phyloP scores from a whole-genome alignment of 345 rosid species.

The Eucalyptus marginata region DNA sequence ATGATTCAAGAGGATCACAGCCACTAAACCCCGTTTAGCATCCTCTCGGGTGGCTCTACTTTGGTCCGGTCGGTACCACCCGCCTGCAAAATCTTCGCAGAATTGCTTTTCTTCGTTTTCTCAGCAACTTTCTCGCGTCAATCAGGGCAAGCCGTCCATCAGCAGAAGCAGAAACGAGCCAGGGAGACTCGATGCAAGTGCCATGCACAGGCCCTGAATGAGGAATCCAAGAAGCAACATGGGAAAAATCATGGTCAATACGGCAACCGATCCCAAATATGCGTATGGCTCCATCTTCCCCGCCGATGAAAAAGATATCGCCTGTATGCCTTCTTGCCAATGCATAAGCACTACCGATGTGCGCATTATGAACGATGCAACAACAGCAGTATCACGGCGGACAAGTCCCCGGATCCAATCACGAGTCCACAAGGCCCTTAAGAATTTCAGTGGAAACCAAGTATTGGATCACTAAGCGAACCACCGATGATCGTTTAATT shows the following conservation, averaged over 20 bases:
- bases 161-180: constrained; percentile 83
- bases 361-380: constrained; percentile 41
- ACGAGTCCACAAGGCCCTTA: constrained; percentile 52
- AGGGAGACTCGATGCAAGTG: constrained; percentile 88
- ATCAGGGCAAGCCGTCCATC: constrained; percentile 71
- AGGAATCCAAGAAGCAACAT: constrained; percentile 75
- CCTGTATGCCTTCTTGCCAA: constrained; percentile 74
- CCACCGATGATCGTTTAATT: too few species aligned
- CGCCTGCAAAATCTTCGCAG: background rate
- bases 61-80: background rate
- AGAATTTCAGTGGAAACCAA: constrained; percentile 20
- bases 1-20: too few species aligned
- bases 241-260: constrained; percentile 5
- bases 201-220: constrained; percentile 57
- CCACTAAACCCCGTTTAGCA: constrained; percentile 43
- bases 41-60: constrained; percentile 82
- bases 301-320: constrained; percentile 74
- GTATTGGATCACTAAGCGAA: too few species aligned
- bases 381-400: constrained; percentile 52
- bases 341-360: constrained; percentile 44
- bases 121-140: constrained; percentile 63
- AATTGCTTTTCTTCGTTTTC: constrained; percentile 10
- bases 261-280: constrained; percentile 53
- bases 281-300: constrained; percentile 78
- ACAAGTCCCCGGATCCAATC: constrained; percentile 87